Conservation (phyloP, 2,329 filamentous ascomycete genomes). For the Akanthomyces lecanii region DNA sequence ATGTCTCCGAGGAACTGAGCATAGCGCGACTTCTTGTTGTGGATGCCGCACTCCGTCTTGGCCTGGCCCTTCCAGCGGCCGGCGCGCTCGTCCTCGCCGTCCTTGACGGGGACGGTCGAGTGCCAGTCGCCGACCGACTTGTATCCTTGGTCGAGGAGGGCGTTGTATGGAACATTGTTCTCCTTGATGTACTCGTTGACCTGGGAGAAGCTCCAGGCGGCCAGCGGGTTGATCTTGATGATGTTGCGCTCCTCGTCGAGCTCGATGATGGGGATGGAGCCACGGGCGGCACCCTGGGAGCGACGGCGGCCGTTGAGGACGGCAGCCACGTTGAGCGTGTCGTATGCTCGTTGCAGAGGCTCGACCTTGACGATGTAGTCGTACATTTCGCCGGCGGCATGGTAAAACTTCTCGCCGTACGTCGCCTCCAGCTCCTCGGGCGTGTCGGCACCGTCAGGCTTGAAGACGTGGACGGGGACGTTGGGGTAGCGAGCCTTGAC, state of each 20-base stretch:
- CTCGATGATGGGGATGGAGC: conserved; percentile 86
- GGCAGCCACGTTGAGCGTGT: conserved; percentile 80
- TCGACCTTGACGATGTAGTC: conserved; percentile 98
- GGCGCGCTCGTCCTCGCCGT: conserved; percentile 91
- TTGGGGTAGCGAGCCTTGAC: conserved; percentile 73
- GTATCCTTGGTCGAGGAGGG: conserved; percentile 87
- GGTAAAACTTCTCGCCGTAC: conserved; percentile 81
- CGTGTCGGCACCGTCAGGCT: conserved; percentile 71
- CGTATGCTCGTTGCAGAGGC: conserved; percentile 86
- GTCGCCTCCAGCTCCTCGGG: conserved; percentile 73
- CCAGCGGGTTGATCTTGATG: conserved; percentile 96
- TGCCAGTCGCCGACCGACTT: conserved; percentile 99
- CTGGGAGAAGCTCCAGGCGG: conserved; percentile 88
- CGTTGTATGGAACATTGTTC: conserved; percentile 90
- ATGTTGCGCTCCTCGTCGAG: conserved; percentile 82
- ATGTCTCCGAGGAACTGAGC: conserved; percentile 75
- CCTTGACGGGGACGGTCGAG: conserved; percentile 83
- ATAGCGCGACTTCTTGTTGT: conserved; percentile 95
- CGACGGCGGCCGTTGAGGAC: conserved; percentile 88
- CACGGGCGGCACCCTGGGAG: conserved; percentile 89
- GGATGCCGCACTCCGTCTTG: conserved; percentile 98
- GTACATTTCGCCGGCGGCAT: conserved; percentile 81
- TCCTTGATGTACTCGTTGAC: conserved; percentile 83
- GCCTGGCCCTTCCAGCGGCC: conserved; percentile 93
- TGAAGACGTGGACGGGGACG: conserved; percentile 82